Evolutionary conservation across 2,329 filamentous ascomycete species (phyloP), one percentile per base, ranked within the genome.

Genomic region (Coniochaeta sp.): DNA sequence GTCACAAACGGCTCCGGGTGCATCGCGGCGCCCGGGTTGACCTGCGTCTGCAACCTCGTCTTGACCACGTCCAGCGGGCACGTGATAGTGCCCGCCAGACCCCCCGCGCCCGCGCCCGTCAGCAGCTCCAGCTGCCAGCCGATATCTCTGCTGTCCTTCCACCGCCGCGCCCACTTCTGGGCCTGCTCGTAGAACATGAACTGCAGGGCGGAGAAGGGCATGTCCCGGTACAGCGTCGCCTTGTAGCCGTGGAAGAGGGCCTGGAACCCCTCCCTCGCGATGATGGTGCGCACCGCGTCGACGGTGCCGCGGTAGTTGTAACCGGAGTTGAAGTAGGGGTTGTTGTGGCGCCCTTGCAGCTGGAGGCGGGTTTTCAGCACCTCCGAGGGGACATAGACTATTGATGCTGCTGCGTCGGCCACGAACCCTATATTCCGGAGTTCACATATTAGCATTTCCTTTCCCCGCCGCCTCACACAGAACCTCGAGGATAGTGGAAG

Each of bases 181-280:
- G 93, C 93, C 73, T 98, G 91, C 74, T 99, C 95, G 79, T 96
- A 99, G 72, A 99, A 97, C 69, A 96, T 93, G 74, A 99, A 98
- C 71, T 99, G 95, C 12, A 99, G 77, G 0, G 95, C 95, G 0
- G 93, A 98, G 71, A 97, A 99, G 1, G 95, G 95, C 24, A 99
- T 81, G 69, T 99, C 95, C 61, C 95, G 89, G 76, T 90, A 95
- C 3, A 99, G 85, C 0, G 95, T 99, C 12, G 95, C 95, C 73
- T 95, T 95, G 78, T 96, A 99, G n/a, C 95, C 95, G 67, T 96
- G 89, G 73, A 97, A 99, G 26, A 99, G 82, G 19, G 96, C 95
- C 0, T 85, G 80, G 59, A 91, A 81, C 0, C 95, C 96, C 76
- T 99, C 95, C 47, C 83, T 81, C 42, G 87, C 86, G 17, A 92